Percentiles rank a stretch among this genome's conserved stretches.
Conservation (phyloP, 768 basidiomycete genomes). For the Ephemerocybe angulata region DNA sequence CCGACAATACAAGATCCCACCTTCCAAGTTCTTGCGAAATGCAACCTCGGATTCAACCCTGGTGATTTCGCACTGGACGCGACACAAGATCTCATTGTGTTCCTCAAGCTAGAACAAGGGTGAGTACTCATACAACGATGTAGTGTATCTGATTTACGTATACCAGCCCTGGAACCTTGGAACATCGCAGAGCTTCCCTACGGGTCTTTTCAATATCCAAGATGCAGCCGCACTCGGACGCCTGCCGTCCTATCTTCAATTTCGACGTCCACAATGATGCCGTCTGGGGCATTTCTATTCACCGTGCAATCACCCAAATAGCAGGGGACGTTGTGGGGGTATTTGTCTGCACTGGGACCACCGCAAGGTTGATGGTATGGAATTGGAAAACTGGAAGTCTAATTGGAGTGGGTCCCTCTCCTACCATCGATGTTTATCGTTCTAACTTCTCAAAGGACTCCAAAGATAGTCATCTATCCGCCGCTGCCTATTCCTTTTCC, state of each 20-base stretch:
- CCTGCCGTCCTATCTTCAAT: conserved; percentile 24
- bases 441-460: conserved; percentile 25
- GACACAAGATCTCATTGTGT: conserved; percentile 54
- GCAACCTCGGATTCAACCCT: conserved; percentile 37
- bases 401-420: conserved; percentile 36
- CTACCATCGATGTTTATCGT: not conserved
- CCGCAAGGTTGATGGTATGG: conserved; percentile 42
- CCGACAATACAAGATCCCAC: conserved; percentile 20
- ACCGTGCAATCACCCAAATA: conserved; percentile 43
- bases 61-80: conserved; percentile 67
- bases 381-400: conserved; percentile 46
- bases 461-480: conserved; percentile 19
- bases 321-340: conserved; percentile 52
- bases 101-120: conserved; percentile 27
- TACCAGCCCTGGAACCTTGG: conserved; percentile 9
- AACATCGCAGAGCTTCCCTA: conserved; percentile 21
- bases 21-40: conserved; percentile 16
- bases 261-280: conserved; percentile 23
- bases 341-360: conserved; percentile 29
- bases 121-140: not conserved
- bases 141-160: not conserved
- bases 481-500: conserved; percentile 38
- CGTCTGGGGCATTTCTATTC: conserved; percentile 18
- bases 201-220: conserved; percentile 44
- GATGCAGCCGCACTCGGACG: conserved; percentile 39